phyloP scores from a whole-genome alignment of 139 green algal species.

The Desmodesmus armatus region DNA sequence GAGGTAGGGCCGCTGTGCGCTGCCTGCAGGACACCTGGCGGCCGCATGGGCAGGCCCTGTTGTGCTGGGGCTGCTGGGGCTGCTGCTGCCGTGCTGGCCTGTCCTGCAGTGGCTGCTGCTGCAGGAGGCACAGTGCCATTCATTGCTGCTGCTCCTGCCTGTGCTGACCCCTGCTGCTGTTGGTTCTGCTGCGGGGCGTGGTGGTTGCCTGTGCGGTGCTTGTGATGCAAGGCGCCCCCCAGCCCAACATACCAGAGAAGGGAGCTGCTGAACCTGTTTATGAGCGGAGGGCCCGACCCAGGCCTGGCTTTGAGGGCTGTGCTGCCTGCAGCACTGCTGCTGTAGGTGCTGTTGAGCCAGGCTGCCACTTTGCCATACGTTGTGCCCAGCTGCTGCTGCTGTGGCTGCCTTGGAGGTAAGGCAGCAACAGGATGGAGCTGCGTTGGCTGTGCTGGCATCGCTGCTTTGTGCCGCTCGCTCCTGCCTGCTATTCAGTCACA shows the following conservation, averaged over 20 bases:
- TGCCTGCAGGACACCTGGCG: not conserved
- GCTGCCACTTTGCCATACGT: constrained; percentile 21
- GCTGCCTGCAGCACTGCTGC: not conserved
- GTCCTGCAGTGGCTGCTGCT: constrained; percentile 9
- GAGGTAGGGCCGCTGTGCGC: constrained; percentile 10
- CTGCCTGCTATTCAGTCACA: too few species aligned
- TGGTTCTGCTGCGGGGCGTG: not conserved
- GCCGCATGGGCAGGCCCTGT: not conserved
- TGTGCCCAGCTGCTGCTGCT: constrained; percentile 9
- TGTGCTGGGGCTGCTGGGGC: not conserved
- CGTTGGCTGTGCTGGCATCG: too few species aligned
- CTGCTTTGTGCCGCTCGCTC: too few species aligned
- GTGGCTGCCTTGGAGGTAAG: too few species aligned
- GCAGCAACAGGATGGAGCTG: too few species aligned
- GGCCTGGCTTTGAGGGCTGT: not conserved
- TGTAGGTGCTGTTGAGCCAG: constrained; percentile 34
- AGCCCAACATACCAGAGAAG: constrained; percentile 28
- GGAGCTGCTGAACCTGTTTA: too few species aligned
- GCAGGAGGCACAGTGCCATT: not conserved
- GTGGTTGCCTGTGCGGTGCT: not conserved
- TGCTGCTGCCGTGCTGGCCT: not conserved
- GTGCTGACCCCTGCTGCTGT: not conserved
- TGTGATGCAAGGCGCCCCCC: constrained; percentile 10
- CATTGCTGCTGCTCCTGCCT: not conserved
- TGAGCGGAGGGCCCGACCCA: not conserved